Evolutionary conservation across 805 yeast species (phyloP), one percentile per base, ranked within the genome.

Genomic region (Ogataea henricii): DNA sequence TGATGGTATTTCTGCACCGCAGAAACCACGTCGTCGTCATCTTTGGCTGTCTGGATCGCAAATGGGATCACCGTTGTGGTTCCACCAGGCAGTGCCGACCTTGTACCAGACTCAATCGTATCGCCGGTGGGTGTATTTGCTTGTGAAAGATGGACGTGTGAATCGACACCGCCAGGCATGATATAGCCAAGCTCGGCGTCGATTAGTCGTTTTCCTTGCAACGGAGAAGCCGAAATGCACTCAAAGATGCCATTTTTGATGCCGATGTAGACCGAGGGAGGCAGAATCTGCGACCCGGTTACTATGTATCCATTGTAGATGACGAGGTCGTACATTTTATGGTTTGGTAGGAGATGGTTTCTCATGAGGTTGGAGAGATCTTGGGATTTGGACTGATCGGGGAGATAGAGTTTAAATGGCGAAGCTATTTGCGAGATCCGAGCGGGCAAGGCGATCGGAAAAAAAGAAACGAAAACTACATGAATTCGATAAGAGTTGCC

Each of bases 101-200:
- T 64, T 0, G 79, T 66, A 2, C 77, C 80, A 3, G 70, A 56
- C 40, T 68, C 73, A 51, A 74, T 73, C 16, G 68, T 69, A 51
- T 76, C 81, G 34, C 76, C 76, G 1, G 72, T 66, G 4, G 73
- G 66, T 13, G 68, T 64, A 32, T 67, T 62, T 5, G 69, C 70
- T 54, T 76, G 78, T 34, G 73, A 71, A 16, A 76, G 52, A 46
- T 76, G 81, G 21, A 74, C 78, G 55, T 76, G 81, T 0, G 77
- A 66, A 54, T 77, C 81, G 32, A 77, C 69, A 4, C 79, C 81
- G 39, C 81, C 81, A 2, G 81, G 81, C 1, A 78, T 76, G 23
- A 77, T 68, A 47, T 57, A 67, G 0, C 69, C 81, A 8, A 79
- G 77, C 47, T 74, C 65, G 4, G 79, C 78, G 58, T 77, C 79